These are phyloP conservation scores for Lithocarpus polystachyus DNA, from an alignment of 306 rosid genomes.

Conservation along the genomic window DNA sequence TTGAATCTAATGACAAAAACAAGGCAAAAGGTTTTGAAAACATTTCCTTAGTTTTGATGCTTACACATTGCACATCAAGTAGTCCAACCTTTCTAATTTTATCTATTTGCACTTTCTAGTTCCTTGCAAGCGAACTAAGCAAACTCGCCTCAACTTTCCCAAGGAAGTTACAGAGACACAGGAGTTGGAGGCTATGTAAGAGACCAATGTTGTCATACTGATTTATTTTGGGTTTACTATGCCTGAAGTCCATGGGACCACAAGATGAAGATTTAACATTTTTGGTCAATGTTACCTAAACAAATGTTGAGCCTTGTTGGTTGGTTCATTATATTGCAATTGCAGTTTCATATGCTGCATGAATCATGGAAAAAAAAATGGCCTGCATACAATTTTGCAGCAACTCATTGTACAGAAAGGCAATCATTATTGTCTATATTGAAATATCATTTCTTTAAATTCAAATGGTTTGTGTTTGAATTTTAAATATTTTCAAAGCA, in stretches of 20 bases:
- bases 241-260: conserved; percentile 9
- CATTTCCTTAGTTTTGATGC: not conserved
- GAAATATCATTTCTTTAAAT: not conserved
- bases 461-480: not conserved
- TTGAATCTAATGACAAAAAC: conserved; percentile 54
- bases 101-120: conserved; percentile 27
- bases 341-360: not conserved
- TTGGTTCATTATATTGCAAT: not conserved
- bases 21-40: conserved; percentile 48
- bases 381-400: not conserved
- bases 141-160: conserved; percentile 50
- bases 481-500: too few relatives aligned
- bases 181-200: conserved; percentile 47
- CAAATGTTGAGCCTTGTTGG: not conserved
- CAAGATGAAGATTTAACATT: not conserved
- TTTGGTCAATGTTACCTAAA: not conserved
- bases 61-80: not conserved
- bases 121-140: conserved; percentile 50
- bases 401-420: conserved; percentile 4
- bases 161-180: conserved; percentile 44
- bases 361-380: not conserved
- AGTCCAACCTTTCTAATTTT: not conserved
- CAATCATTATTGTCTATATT: conserved; percentile 4
- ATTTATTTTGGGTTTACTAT: not conserved
- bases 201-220: not conserved